Conservation (phyloP, 805 yeast species). For the Scheffersomyces spartinae region DNA sequence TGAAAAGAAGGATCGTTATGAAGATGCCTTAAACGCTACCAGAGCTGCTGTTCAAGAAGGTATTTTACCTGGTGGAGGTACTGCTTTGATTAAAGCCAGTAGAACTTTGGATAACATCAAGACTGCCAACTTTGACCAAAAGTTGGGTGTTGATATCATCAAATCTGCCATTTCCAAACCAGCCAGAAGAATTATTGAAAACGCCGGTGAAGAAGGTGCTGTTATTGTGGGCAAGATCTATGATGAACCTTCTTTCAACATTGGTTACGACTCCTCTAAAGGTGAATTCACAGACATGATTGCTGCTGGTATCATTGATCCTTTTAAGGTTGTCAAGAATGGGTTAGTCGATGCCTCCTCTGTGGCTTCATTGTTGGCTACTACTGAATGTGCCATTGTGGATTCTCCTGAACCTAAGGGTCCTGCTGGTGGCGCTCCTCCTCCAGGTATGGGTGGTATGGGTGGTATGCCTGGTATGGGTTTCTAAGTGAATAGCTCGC, state of each 20-base stretch:
- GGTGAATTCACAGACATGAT: conserved; percentile 94
- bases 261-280: conserved; percentile 85
- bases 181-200: conserved; percentile 88
- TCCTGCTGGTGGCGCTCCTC: conserved; percentile 42
- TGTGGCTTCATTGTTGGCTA: conserved; percentile 93
- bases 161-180: conserved; percentile 89
- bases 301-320: conserved; percentile 95
- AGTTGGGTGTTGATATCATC: conserved; percentile 90
- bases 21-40: conserved; percentile 96
- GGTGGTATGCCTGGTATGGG: conserved; percentile 27
- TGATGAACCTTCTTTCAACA: conserved; percentile 62
- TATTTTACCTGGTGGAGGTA: conserved; percentile 98
- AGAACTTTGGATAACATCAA: conserved; percentile 57
- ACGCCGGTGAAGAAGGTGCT: conserved; percentile 96
- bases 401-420: conserved; percentile 81
- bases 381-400: conserved; percentile 97
- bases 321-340: conserved; percentile 94
- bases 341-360: conserved; percentile 95
- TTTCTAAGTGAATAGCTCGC: conserved; percentile 13
- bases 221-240: conserved; percentile 87
- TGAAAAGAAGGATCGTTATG: conserved; percentile 98
- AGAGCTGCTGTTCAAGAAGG: conserved; percentile 99
- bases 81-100: conserved; percentile 91
- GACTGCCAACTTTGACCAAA: conserved; percentile 88
- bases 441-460: conserved; percentile 26